Percentiles rank a stretch among this genome's conserved stretches.
phyloP scores from a whole-genome alignment of 768 basidiomycete genomes.

The Cystobasidium ongulense region DNA sequence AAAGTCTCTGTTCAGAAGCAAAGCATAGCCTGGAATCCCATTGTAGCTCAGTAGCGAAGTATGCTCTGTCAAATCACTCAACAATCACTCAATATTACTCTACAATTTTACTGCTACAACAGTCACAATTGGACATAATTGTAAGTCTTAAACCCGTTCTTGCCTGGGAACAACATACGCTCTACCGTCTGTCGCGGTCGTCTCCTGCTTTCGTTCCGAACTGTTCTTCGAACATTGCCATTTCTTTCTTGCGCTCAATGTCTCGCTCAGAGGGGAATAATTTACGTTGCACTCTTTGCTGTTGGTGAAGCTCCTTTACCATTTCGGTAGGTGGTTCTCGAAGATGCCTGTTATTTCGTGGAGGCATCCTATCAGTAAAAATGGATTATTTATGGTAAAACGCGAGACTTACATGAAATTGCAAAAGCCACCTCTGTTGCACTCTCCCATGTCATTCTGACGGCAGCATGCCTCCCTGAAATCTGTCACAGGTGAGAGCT shows the following conservation, averaged over 20 bases:
- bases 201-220: slow-evolving; percentile 3
- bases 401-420: slow-evolving; percentile 66
- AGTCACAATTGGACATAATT: too few relatives aligned
- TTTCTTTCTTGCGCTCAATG: slow-evolving; percentile 39
- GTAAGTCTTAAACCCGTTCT: too few relatives aligned
- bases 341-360: slow-evolving; percentile 22
- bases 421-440: slow-evolving; percentile 95
- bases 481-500: slow-evolving; percentile 94
- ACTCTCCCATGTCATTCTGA: slow-evolving; percentile 89
- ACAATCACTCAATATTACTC: too few relatives aligned
- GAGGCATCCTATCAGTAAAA: too few relatives aligned
- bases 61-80: too few relatives aligned
- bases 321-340: slow-evolving; percentile 35
- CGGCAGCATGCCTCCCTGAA: slow-evolving; percentile 98
- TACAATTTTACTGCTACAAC: neutral
- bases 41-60: too few relatives aligned
- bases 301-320: slow-evolving; percentile 36
- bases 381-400: too few relatives aligned
- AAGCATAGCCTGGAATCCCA: too few relatives aligned
- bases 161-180: too few relatives aligned
- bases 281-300: slow-evolving; percentile 34
- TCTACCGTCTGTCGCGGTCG: neutral
- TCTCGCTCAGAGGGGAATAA: slow-evolving; percentile 33
- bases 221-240: slow-evolving; percentile 29
- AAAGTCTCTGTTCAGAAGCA: too few relatives aligned